phyloP scores from a whole-genome alignment of 1,284 basidiomycete species.

The Leccinum solheimii region DNA sequence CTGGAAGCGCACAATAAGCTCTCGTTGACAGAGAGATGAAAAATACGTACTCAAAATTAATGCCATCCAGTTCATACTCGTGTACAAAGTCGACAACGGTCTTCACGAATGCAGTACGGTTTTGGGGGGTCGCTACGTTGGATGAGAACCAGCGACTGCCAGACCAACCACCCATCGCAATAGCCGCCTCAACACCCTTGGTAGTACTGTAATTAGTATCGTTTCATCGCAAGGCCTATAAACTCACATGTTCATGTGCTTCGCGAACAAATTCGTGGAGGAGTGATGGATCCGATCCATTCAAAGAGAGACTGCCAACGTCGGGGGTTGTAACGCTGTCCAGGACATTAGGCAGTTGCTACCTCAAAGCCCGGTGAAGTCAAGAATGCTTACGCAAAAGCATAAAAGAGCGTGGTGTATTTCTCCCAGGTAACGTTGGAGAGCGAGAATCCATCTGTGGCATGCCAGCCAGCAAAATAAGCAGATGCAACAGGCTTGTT shows the following conservation, averaged over 20 bases:
- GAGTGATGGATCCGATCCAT: slow-evolving; percentile 32
- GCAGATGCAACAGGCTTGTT: slow-evolving; percentile 20
- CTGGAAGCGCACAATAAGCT: slow-evolving; percentile 17
- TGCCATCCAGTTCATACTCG: slow-evolving; percentile 42
- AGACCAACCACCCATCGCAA: background rate
- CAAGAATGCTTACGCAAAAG: slow-evolving; percentile 30
- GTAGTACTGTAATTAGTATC: background rate
- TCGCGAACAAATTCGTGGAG: slow-evolving; percentile 52
- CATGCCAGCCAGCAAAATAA: slow-evolving; percentile 43
- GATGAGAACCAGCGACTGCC: background rate
- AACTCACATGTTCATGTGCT: slow-evolving; percentile 45
- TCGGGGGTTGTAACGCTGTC: slow-evolving; percentile 45
- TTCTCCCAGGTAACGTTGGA: slow-evolving; percentile 46
- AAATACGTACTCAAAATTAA: slow-evolving; percentile 24
- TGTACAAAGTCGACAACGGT: slow-evolving; percentile 46
- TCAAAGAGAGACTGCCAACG: slow-evolving; percentile 41
- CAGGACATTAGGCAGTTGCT: background rate
- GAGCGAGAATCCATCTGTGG: slow-evolving; percentile 39
- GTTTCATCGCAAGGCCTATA: background rate
- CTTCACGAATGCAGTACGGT: slow-evolving; percentile 61
- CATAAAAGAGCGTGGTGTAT: slow-evolving; percentile 49
- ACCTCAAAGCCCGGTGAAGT: background rate
- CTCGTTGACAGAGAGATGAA: background rate
- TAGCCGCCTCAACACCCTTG: background rate
- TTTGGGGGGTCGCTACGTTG: slow-evolving; percentile 20